These are phyloP conservation scores for Cryphonectria radicalis DNA, from an alignment of 2,329 filamentous ascomycete species.

Conservation along the genomic window DNA sequence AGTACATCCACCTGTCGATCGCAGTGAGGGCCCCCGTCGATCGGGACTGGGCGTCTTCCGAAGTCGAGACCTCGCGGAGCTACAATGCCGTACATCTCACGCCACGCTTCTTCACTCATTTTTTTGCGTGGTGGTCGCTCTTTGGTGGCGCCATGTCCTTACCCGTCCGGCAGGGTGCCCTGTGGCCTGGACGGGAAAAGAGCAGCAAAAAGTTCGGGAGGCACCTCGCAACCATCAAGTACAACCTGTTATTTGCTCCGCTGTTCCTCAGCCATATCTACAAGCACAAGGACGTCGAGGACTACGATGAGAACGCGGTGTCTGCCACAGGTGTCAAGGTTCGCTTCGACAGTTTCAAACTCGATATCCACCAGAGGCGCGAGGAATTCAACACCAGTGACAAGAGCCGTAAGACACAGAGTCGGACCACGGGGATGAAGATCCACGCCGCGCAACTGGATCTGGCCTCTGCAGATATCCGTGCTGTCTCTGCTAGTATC, in stretches of 20 bases:
- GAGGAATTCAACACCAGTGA: slow-evolving; percentile 88
- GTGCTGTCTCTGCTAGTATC: slow-evolving; percentile 90
- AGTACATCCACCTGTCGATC: slow-evolving; percentile 94
- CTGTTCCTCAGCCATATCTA: slow-evolving; percentile 97
- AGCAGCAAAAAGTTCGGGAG: slow-evolving; percentile 98
- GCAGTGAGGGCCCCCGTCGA: slow-evolving; percentile 86
- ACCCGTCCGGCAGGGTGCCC: slow-evolving; percentile 85
- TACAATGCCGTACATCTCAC: slow-evolving; percentile 97
- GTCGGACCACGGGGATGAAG: slow-evolving; percentile 88
- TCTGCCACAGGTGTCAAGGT: slow-evolving; percentile 97
- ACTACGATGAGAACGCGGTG: slow-evolving; percentile 75
- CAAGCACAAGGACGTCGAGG: slow-evolving; percentile 95
- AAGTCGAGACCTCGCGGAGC: slow-evolving; percentile 77
- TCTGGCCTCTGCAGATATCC: slow-evolving; percentile 86
- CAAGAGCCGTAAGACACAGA: slow-evolving; percentile 74
- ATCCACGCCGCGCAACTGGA: slow-evolving; percentile 95
- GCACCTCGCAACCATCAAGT: slow-evolving; percentile 98
- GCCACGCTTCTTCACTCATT: slow-evolving; percentile 96
- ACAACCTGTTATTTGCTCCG: slow-evolving; percentile 88
- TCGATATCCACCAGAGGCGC: slow-evolving; percentile 91
- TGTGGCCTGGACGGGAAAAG: slow-evolving; percentile 93
- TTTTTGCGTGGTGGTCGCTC: slow-evolving; percentile 96
- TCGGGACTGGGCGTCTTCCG: slow-evolving; percentile 81
- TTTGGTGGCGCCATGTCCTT: slow-evolving; percentile 95
- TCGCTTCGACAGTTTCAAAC: slow-evolving; percentile 93